Evolutionary conservation across 1,284 basidiomycete genomes (phyloP).

Genomic region (Rhodotorula mucilaginosa): DNA sequence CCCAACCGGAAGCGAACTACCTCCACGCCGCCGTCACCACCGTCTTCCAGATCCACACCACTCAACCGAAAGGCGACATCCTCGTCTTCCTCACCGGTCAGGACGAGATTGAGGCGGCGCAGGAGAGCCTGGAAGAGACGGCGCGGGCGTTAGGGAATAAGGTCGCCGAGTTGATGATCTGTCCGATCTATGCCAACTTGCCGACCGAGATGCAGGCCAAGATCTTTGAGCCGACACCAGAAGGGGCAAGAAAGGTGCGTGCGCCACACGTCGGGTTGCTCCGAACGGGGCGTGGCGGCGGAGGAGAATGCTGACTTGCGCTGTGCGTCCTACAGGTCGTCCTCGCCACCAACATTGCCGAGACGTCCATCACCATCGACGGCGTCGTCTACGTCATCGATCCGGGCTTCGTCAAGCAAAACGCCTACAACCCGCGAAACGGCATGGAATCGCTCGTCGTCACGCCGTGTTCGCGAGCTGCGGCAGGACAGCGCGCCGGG

Average conservation of each 20-base stretch:
- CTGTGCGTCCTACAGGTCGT: constrained; percentile 61
- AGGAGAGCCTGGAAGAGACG: constrained; percentile 90
- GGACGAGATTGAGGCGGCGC: constrained; percentile 96
- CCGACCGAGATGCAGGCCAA: constrained; percentile 99
- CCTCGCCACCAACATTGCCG: constrained; percentile 96
- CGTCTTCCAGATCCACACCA: constrained; percentile 98
- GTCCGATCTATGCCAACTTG: constrained; percentile 96
- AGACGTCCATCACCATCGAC: constrained; percentile 96
- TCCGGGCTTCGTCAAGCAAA: constrained; percentile 96
- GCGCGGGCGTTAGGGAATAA: constrained; percentile 92
- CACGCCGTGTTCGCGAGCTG: constrained; percentile 92
- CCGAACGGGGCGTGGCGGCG: too few relatives aligned
- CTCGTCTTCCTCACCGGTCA: constrained; percentile 97
- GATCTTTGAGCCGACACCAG: constrained; percentile 98
- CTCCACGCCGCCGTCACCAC: constrained; percentile 98
- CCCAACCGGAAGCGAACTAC: constrained; percentile 96
- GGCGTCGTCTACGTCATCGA: constrained; percentile 98
- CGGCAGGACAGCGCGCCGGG: constrained; percentile 93
- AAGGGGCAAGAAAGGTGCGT: constrained; percentile 78
- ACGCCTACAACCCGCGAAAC: constrained; percentile 92
- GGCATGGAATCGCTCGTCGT: constrained; percentile 94
- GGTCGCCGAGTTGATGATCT: constrained; percentile 88
- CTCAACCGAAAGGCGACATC: constrained; percentile 97
- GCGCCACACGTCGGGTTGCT: too few relatives aligned
- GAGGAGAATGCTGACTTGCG: background rate